Base-by-base conservation (phyloP, 2,329 filamentous ascomycete species). In the Akanthomyces dipterigenus region DNA sequence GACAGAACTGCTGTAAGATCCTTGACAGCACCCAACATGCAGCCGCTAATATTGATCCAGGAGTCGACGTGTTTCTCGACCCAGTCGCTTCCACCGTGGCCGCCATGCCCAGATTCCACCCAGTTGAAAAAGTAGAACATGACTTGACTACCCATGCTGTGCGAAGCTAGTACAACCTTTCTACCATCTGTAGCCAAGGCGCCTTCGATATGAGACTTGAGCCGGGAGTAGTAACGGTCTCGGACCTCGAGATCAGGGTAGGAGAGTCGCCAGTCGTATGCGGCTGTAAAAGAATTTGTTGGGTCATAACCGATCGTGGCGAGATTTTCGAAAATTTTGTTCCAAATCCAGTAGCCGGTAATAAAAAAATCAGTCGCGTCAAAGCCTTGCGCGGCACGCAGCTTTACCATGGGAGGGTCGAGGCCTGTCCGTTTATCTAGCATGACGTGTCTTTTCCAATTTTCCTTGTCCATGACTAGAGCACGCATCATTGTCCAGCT, bases 401-500 rank as follows among this genome's bases (percentile, higher is more conserved):
- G 77, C 77, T 98, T 98, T 68, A 98, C 86, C 14, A 88, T 87
- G 0, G 92, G 90, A 1, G 95, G 95, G 72, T 99, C 95, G 24
- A 99, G 79, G 0, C 95, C 95, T 0, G 93, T 97, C 42, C 85
- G 75, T 73, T 93, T 93, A 75, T 99, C 95, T 12, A 99, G 82
- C 93, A 98, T 98, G 67, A 99, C 91, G 72, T 99, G 95, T 69
- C 80, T 88, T 79, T 97, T 99, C 95, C 95, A 99, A 38, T 84
- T 82, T 31, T 96, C 88, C 75, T 98, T 97, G 73, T 98, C 95
- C 69, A 96, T 76, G 1, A 99, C 91, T 65, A 99, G 77, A 0
- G 95, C 93, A 55, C 89, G 85, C 92, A 99, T 97, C 95, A 99
- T 99, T 65, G 86, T 96, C 95, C 96, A 99, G 67, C 91, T 96